Evolutionary conservation across 176 grass and related monocot species (phyloP), one percentile per base, ranked within the genome.

Genomic region (Olyra latifolia): DNA sequence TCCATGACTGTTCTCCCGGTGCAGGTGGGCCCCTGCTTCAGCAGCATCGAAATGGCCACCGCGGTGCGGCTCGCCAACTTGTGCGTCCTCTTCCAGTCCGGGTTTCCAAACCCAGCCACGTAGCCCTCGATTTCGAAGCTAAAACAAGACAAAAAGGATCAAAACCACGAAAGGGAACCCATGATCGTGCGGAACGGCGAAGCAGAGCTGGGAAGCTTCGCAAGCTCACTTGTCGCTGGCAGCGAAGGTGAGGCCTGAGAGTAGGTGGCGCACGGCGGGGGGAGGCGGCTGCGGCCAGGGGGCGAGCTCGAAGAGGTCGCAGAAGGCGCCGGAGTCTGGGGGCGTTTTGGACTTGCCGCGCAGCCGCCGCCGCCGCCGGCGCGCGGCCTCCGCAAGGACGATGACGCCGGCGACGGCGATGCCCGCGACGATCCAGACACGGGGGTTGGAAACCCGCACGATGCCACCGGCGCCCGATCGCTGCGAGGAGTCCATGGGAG

Each of bases 11-110:
- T 99, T 84, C 88, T 83, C 64, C 97, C 97, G 30, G 96, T 63
- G 69, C 84, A 99, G 27, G 84, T 83, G 4, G 57, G 93, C 49
- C 96, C 97, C 43, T 96, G 90, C 73, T 93, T 89, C 71, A 69
- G 91, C 56, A 99, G 82, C 66, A 75, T 64, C n/a, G 85, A 86
- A 9, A 96, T 80, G 64, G 76, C 85, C 71, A 88, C 57, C 2
- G 93, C 88, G 19, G 97, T 96, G 62, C 45, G 82, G 30, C 17
- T 89, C 29, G 93, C 76, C 6, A 76, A 71, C 50, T 78, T 70
- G 45, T 96, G 97, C 6, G 93, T 96, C 61, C 72, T 90, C 92
- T 92, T 93, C 97, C 97, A 99, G 82, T 96, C 91, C 52, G 91
- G 93, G 82, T 96, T 99, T 25, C 97, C 97, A 45, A 93, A 96